Base-by-base conservation (phyloP, 2,329 filamentous ascomycete genomes). In the Pseudocercospora macadamiae region DNA sequence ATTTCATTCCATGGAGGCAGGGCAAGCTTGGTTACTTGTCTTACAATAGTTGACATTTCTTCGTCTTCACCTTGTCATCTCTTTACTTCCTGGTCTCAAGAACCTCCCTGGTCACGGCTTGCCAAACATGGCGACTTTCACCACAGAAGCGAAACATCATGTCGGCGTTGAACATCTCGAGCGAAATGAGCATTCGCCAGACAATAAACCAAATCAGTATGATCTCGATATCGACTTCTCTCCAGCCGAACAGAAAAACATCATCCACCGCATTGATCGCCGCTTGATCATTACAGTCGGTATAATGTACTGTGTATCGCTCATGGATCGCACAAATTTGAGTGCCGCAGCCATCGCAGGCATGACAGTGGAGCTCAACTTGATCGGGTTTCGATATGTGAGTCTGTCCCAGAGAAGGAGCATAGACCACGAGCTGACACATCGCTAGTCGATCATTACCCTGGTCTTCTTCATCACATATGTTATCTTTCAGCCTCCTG, bases 401-500 rank as follows among this genome's bases (percentile, higher is more conserved):
- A n/a, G 42, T 42, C 4, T 32, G 6, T 3, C 23, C 3, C 12
- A 28, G 12, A n/a, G 14, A 14, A 26, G 3, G 1, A 16, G 12
- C 7, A 12, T 12, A 21, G 16, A 25, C 14, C 39, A 21, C 60
- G 26, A 66, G 4, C 57, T 64, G 67, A 72, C 6, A 61, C 67
- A 67, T 18, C 64, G 69, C 39, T 76, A 78, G 68, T 81, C 84
- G n/a, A 82, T 91, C 67, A 82, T 88, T 55, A 88, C 87, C 3
- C 77, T 90, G 26, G 79, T 89, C 66, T 90, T 90, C 76, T 91
- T 90, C 77, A 79, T 89, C 61, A 83, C 87, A 2, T 91, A 90
- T 71, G 82, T 87, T 61, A 49, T 89, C 55, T 88, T 89, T 65
- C 88, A 91, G 69, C 84, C 87, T 1, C 86, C 86, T 0, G 87